Conservation (phyloP, 129 eudicot species). For the Arctium minus region DNA sequence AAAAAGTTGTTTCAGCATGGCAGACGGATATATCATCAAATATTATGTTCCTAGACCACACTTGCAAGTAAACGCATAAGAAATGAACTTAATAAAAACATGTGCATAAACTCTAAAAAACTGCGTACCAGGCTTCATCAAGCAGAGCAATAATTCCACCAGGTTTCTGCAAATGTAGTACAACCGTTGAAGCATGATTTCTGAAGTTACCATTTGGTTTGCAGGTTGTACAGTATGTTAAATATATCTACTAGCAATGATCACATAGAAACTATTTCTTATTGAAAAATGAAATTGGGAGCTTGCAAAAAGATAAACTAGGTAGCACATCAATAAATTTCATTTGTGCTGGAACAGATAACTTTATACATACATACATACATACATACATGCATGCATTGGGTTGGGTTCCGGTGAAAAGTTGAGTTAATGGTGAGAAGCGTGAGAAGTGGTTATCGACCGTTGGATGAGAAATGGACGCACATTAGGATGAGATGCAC, state of each 20-base stretch:
- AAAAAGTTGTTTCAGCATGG: constrained; percentile 3
- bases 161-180: constrained; percentile 73
- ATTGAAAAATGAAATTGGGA: background rate
- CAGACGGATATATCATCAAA: constrained; percentile 1
- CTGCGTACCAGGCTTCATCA: constrained; percentile 93
- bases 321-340: background rate
- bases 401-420: no score
- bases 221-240: constrained; percentile 12
- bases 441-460: no score
- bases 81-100: constrained; percentile 1
- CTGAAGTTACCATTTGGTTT: constrained; percentile 5
- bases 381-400: background rate
- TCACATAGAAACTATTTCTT: constrained; percentile 9
- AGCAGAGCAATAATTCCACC: constrained; percentile 97
- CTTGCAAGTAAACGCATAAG: constrained; percentile 9
- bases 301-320: constrained; percentile 1
- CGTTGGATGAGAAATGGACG: no score
- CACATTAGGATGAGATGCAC: no score
- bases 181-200: constrained; percentile 3
- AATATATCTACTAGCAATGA: constrained; percentile 13
- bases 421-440: no score
- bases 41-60: background rate
- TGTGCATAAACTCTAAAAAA: background rate
- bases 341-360: background rate
- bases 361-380: background rate